Evolutionary conservation across 495 filamentous ascomycete species (phyloP), one percentile per base, ranked within the genome.

Genomic region (Usnea hakonensis): DNA sequence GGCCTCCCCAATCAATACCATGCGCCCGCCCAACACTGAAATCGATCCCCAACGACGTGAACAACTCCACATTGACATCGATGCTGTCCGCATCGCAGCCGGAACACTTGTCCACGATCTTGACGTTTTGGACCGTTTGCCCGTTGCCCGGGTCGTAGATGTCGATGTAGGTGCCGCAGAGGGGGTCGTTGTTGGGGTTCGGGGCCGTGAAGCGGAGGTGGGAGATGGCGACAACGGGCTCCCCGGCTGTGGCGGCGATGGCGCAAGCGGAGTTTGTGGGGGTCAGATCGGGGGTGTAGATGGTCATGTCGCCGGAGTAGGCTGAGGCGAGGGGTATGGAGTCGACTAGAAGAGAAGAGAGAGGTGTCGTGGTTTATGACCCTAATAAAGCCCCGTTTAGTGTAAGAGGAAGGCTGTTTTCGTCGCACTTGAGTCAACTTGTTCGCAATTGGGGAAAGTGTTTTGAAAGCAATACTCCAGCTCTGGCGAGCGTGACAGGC

Each of bases 231-330:
- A 50, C 46, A 26, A 50, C 17, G 46, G 23, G 2, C 13, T 50
- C 46, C 23, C 46, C 46, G 23, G 23, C 11, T 0, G 9, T 0
- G 23, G 46, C 46, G 23, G 23, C 46, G 11, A 50, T 14, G 46
- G 14, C 17, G 46, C 46, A 50, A 13, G 46, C 3, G 46, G 46
- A 50, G 13, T 1, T 0, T 0, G 79, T 81, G 57, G 72, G 82
- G 58, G 60, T 83, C n/a, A 8, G 1, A 33, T 32, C 55, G 33
- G 32, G 55, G 40, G 55, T 40, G 55, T 37, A 37, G 35, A 17
- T 23, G 55, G 40, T 38, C 4, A 50, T 1, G 23, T 50, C 46
- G 46, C 46, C 46, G 10, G 46, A 50, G 46, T 50, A 50, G 46
- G 46, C 46, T 23, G 23, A 16, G 46, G 46, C 46, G 46, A 50